These are phyloP conservation scores for Cyphellophora europaea DNA, from an alignment of 2,329 filamentous ascomycete species.

Conservation along the genomic window DNA sequence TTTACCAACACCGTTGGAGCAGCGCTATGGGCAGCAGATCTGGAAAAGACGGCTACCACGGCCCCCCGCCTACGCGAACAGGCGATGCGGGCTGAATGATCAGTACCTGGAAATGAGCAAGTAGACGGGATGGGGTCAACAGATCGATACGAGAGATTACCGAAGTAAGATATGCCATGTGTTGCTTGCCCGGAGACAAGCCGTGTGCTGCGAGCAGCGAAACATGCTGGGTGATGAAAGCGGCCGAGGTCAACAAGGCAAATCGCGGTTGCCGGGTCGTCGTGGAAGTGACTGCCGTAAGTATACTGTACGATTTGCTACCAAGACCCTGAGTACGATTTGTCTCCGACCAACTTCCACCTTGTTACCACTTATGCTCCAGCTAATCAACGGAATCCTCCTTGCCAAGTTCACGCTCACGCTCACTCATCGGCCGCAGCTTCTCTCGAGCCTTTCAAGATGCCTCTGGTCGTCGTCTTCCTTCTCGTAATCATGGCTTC, in stretches of 20 bases:
- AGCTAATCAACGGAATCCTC: too few species aligned
- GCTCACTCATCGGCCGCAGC: too few species aligned
- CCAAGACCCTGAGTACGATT: too few species aligned
- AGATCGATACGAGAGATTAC: not conserved
- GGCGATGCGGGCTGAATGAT: conserved; percentile 23
- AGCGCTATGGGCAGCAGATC: conserved; percentile 86
- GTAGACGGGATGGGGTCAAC: not conserved
- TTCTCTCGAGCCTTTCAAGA: too few species aligned
- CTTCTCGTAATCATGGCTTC: not conserved
- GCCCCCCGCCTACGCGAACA: conserved; percentile 22
- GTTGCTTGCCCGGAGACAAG: not conserved
- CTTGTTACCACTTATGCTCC: too few species aligned
- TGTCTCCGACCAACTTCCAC: too few species aligned
- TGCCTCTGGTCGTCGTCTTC: not conserved
- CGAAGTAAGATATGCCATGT: not conserved
- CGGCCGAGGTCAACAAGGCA: too few species aligned
- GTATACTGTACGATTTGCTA: too few species aligned
- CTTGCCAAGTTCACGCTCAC: too few species aligned
- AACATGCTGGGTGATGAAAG: not conserved
- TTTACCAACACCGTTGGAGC: conserved; percentile 91
- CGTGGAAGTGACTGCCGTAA: too few species aligned
- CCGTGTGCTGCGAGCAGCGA: not conserved
- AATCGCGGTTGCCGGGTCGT: too few species aligned
- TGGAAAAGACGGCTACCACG: conserved; percentile 45
- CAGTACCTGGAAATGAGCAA: not conserved